Evolutionary conservation across 1,139 yeast species (phyloP).

Genomic region (Magnusiomyces fungicola): DNA sequence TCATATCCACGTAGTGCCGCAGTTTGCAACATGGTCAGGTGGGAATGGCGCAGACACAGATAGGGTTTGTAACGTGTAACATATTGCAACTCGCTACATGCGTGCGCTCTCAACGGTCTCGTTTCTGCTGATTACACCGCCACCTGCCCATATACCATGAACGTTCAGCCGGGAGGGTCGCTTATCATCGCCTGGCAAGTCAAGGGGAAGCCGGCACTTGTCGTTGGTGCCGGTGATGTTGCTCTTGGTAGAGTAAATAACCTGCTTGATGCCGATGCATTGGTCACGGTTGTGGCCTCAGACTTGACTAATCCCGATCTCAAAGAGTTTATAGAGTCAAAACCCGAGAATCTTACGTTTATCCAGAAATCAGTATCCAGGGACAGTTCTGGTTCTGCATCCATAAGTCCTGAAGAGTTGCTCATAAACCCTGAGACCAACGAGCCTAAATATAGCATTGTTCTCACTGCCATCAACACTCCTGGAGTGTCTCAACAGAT

Average conservation of each 20-base stretch:
- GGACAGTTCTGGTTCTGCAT: constrained; percentile 15
- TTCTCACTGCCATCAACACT: constrained; percentile 71
- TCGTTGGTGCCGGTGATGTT: constrained; percentile 79
- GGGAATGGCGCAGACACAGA: too few species aligned
- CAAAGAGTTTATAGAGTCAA: constrained; percentile 31
- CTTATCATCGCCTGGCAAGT: constrained; percentile 70
- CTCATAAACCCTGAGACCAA: constrained; percentile 20
- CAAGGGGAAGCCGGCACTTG: constrained; percentile 54
- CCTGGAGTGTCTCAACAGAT: constrained; percentile 52
- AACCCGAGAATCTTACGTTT: constrained; percentile 26
- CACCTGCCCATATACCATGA: too few species aligned
- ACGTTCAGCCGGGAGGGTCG: constrained; percentile 39
- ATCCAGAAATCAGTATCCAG: constrained; percentile 22
- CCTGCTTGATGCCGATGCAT: constrained; percentile 61
- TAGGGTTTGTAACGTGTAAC: too few species aligned
- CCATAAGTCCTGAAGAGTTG: constrained; percentile 10
- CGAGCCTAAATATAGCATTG: constrained; percentile 45
- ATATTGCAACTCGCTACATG: too few species aligned
- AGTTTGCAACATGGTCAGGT: too few species aligned
- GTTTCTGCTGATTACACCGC: too few species aligned
- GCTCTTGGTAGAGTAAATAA: constrained; percentile 66
- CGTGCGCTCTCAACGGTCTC: too few species aligned
- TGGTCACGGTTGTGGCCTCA: constrained; percentile 61
- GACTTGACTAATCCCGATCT: constrained; percentile 42
- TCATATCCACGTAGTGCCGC: too few species aligned